Conservation (phyloP, 2,329 filamentous ascomycete genomes). For the Arachnomyces sp. region DNA sequence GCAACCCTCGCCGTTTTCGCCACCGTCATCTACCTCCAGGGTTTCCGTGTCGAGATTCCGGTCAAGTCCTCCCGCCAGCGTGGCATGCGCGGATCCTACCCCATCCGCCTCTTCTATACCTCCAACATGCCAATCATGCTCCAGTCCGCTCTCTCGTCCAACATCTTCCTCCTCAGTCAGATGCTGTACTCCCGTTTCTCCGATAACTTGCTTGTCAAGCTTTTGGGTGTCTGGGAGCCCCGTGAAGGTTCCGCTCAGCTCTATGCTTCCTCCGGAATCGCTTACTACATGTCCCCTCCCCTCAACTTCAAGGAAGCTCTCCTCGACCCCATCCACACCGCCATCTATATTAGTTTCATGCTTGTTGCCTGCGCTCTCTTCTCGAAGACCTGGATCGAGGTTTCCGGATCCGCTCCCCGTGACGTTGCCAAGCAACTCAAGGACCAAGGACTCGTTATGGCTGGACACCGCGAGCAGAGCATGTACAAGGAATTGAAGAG, state of each 20-base stretch:
- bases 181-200: slow-evolving; percentile 99
- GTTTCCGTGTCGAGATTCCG: slow-evolving; percentile 98
- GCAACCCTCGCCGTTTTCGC: slow-evolving; percentile 90
- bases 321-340: slow-evolving; percentile 92
- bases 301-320: slow-evolving; percentile 96
- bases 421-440: slow-evolving; percentile 99
- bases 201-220: slow-evolving; percentile 94
- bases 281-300: slow-evolving; percentile 99
- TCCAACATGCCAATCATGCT: slow-evolving; percentile 99
- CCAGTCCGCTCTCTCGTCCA: slow-evolving; percentile 95
- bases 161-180: slow-evolving; percentile 98
- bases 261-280: slow-evolving; percentile 82
- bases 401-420: slow-evolving; percentile 92
- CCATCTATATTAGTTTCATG: slow-evolving; percentile 95
- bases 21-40: slow-evolving; percentile 97
- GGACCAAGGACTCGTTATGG: slow-evolving; percentile 99
- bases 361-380: slow-evolving; percentile 94
- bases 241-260: slow-evolving; percentile 94
- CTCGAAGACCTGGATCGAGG: slow-evolving; percentile 99
- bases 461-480: slow-evolving; percentile 97
- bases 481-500: slow-evolving; percentile 99
- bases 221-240: slow-evolving; percentile 97
- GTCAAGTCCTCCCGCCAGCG: slow-evolving; percentile 99
- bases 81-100: slow-evolving; percentile 96
- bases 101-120: slow-evolving; percentile 98